phyloP scores from a whole-genome alignment of 495 filamentous ascomycete genomes.

The Hypomontagnella monticulosa region DNA sequence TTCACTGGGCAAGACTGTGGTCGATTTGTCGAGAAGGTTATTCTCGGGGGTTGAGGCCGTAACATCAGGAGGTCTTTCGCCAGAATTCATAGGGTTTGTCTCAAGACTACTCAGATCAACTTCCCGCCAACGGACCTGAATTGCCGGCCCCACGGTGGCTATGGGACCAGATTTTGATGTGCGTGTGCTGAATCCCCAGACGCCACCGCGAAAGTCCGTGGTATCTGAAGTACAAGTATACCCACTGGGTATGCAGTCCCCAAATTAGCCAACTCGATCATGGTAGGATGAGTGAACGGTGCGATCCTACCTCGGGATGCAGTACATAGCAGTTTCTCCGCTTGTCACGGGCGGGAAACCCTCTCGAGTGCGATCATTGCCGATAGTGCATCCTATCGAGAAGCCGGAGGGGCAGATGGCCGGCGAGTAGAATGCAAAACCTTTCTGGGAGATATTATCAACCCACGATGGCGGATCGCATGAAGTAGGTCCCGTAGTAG shows the following conservation, averaged over 20 bases:
- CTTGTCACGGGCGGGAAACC: conserved; percentile 48
- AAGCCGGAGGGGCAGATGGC: conserved; percentile 55
- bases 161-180: conserved; percentile 28
- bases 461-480: conserved; percentile 52
- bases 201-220: conserved; percentile 52
- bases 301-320: conserved; percentile 44
- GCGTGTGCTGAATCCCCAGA: conserved; percentile 50
- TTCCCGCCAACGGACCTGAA: conserved; percentile 54
- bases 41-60: too few relatives aligned
- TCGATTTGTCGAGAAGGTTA: too few relatives aligned
- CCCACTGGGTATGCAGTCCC: conserved; percentile 27
- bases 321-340: conserved; percentile 53
- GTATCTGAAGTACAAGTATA: conserved; percentile 52
- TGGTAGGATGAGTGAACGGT: neutral
- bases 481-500: conserved; percentile 45
- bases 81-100: conserved; percentile 50
- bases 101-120: conserved; percentile 48
- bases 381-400: conserved; percentile 48
- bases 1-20: too few relatives aligned
- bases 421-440: conserved; percentile 55
- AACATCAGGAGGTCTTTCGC: neutral
- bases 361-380: conserved; percentile 41
- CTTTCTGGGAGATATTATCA: conserved; percentile 44
- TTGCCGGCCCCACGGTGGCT: conserved; percentile 51
- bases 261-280: conserved; percentile 3